phyloP scores from a whole-genome alignment of 768 basidiomycete genomes.

The Butyriboletus loyo region DNA sequence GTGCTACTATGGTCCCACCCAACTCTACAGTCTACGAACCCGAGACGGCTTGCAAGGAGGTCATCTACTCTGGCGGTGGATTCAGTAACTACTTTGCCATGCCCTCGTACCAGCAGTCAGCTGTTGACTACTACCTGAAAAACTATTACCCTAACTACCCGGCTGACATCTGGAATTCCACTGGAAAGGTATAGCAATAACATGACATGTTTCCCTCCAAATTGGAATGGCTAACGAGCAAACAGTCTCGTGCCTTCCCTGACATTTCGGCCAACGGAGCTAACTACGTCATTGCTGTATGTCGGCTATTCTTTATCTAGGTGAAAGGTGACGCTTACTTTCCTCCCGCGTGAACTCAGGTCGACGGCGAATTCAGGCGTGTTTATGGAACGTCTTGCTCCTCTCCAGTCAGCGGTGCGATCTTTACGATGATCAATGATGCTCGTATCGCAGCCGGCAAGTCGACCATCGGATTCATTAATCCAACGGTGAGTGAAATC shows the following conservation, averaged over 20 bases:
- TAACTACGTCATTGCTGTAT: slow-evolving; percentile 23
- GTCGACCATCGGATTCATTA: slow-evolving; percentile 40
- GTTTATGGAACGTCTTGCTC: slow-evolving; percentile 35
- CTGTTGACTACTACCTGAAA: slow-evolving; percentile 31
- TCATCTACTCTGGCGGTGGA: too few relatives aligned
- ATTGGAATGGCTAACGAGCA: slow-evolving; percentile 31
- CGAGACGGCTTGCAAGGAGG: slow-evolving; percentile 31
- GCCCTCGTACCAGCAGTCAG: slow-evolving; percentile 38
- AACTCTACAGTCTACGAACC: slow-evolving; percentile 26
- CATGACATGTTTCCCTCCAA: slow-evolving; percentile 13
- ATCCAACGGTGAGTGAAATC: slow-evolving; percentile 41
- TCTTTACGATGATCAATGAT: slow-evolving; percentile 38
- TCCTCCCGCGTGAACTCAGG: slow-evolving; percentile 15
- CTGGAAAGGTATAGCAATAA: too few relatives aligned
- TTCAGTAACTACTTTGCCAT: too few relatives aligned
- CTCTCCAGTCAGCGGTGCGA: slow-evolving; percentile 30
- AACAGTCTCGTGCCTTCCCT: too few relatives aligned
- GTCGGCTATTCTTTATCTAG: background rate
- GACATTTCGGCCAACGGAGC: slow-evolving; percentile 38
- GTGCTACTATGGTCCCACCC: slow-evolving; percentile 45
- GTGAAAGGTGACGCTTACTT: background rate
- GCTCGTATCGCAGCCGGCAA: slow-evolving; percentile 34
- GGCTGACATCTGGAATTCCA: slow-evolving; percentile 22
- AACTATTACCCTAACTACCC: slow-evolving; percentile 30
- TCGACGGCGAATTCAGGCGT: slow-evolving; percentile 34